Conservation (phyloP, 257 asterid genomes). For the Jaltomata sinuosa region DNA sequence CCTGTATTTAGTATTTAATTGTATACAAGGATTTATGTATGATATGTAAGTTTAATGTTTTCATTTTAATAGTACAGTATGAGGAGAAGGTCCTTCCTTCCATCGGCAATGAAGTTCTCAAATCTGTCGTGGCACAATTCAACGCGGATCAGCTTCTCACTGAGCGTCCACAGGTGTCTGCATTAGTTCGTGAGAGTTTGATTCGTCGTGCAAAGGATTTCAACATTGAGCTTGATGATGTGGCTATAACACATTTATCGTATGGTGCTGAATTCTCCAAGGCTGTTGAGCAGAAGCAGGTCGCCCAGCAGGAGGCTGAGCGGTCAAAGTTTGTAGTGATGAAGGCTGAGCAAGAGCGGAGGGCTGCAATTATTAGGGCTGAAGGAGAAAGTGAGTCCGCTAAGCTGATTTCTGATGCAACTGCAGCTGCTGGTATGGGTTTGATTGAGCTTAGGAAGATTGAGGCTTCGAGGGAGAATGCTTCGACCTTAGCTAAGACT, state of each 20-base stretch:
- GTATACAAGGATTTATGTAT: not conserved
- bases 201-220: slow-evolving; percentile 82
- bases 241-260: slow-evolving; percentile 82
- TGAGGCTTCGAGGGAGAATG: slow-evolving; percentile 39
- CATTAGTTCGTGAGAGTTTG: slow-evolving; percentile 78
- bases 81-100: slow-evolving; percentile 97
- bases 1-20: not conserved
- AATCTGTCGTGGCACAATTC: slow-evolving; percentile 90
- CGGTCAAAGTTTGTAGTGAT: slow-evolving; percentile 83
- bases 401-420: slow-evolving; percentile 36
- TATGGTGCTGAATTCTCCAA: slow-evolving; percentile 85
- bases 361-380: slow-evolving; percentile 28
- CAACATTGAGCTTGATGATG: slow-evolving; percentile 81
- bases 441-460: slow-evolving; percentile 32
- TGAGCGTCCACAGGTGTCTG: slow-evolving; percentile 91
- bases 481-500: slow-evolving; percentile 29
- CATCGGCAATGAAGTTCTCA: slow-evolving; percentile 90
- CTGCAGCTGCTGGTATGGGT: slow-evolving; percentile 36
- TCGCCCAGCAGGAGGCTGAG: slow-evolving; percentile 98
- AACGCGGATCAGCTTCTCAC: slow-evolving; percentile 95
- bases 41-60: not conserved
- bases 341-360: slow-evolving; percentile 63
- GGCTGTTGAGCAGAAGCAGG: slow-evolving; percentile 99
- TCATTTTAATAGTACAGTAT: slow-evolving; percentile 20
- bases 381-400: slow-evolving; percentile 53